Base-by-base conservation (phyloP, 345 rosid species). In the Corchorus olitorius region DNA sequence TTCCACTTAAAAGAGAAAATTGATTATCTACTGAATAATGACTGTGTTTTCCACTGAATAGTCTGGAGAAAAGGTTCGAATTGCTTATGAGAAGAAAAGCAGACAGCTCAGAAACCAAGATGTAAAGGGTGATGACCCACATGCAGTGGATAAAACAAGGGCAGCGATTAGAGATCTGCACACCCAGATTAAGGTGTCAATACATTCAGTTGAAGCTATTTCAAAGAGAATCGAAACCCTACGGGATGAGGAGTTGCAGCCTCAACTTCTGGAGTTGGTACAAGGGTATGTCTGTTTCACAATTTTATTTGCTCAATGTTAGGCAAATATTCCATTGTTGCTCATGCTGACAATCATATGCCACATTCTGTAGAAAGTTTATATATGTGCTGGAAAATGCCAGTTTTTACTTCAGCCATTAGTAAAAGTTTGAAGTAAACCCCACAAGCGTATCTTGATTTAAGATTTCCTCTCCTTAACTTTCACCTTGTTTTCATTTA, bases 231-330 rank as follows among this genome's bases (percentile, higher is more conserved):
- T 95, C 2, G 96, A 92, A 86, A 83, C 94, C 69, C 83, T 95
- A 43, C 83, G 99, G 72, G 99, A 95, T 63, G 98, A 95, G 77
- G 99, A 95, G 87, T 82, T 95, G 89, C 93, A 89, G 78, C 97
- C 98, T 59, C 99, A 95, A 81, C 93, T 95, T 79, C 70, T 89
- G 56, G 96, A 95, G 70, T 82, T 95, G 73, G 75, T 88, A 70
- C 96, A 91, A 84, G 97, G 99, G 98, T 95, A 91, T 71, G 88
- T 27, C 27, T 3, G 45, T 63, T 74, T 20, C 73, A 50, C 12
- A 16, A 27, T 6, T 27, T 33, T 50, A 50, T 68, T 8, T 49
- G 56, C 50, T 41, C 20, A 39, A 52, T 33, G 7, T 70, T 70
- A 52, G n/a, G 27, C 14, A 4, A 48, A 53, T 48, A 0, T 39